Conservation (phyloP, 1,284 basidiomycete genomes). For the Heimioporus punctisporus region DNA sequence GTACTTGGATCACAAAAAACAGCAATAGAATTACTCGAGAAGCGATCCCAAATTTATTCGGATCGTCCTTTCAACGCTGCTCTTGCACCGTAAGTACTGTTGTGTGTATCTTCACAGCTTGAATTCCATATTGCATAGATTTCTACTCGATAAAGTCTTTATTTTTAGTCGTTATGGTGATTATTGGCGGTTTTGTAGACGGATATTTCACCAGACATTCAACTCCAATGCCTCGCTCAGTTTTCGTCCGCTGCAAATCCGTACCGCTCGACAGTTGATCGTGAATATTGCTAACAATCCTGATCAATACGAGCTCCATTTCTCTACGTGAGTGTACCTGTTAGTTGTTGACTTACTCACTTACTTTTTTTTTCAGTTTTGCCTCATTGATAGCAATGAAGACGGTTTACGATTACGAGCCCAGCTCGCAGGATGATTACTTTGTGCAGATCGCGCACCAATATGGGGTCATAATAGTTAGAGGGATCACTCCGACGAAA, state of each 20-base stretch:
- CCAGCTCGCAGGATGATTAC: constrained; percentile 6
- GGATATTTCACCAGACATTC: constrained; percentile 13
- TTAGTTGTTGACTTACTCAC: not conserved
- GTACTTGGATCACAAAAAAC: too few relatives aligned
- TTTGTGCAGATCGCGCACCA: not conserved
- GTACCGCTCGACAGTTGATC: constrained; percentile 7
- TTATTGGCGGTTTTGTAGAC: constrained; percentile 9
- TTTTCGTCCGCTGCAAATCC: constrained; percentile 13
- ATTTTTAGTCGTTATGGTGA: constrained; percentile 9
- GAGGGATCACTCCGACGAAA: not conserved
- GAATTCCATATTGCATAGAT: not conserved
- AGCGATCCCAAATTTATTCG: not conserved
- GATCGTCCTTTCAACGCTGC: not conserved
- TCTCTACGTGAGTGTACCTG: not conserved
- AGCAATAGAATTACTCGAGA: not conserved
- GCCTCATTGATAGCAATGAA: constrained; percentile 3
- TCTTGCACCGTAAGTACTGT: not conserved
- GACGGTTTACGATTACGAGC: constrained; percentile 17
- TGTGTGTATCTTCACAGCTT: too few relatives aligned
- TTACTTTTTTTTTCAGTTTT: constrained; percentile 1
- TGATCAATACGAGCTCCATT: constrained; percentile 3
- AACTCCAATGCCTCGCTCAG: not conserved
- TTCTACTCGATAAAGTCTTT: constrained; percentile 1
- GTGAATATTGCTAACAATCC: constrained; percentile 8
- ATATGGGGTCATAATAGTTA: not conserved